Percentiles rank a stretch among this genome's conserved stretches.
Conservation (phyloP, 1,284 basidiomycete genomes). For the Thelephora terrestris region DNA sequence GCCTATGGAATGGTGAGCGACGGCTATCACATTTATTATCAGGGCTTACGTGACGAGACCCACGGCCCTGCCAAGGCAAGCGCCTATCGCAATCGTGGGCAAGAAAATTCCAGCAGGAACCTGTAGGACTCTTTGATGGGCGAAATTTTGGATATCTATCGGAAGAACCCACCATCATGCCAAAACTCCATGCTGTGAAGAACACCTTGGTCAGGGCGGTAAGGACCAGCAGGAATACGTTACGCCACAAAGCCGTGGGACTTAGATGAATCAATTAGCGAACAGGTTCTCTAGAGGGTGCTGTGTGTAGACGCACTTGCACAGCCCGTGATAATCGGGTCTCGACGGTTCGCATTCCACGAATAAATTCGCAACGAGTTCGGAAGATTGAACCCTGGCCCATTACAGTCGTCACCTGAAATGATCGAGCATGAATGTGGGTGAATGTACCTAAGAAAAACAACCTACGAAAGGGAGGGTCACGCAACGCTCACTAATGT, state of each 20-base stretch:
- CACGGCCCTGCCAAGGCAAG: constrained; percentile 57
- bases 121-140: constrained; percentile 22
- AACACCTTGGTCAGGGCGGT: constrained; percentile 52
- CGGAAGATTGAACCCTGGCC: constrained; percentile 54
- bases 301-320: constrained; percentile 44
- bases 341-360: constrained; percentile 59
- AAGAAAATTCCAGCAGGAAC: constrained; percentile 68
- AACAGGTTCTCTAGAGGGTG: background rate
- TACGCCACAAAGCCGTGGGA: constrained; percentile 52
- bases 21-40: background rate
- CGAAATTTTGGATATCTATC: too few species aligned
- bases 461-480: constrained; percentile 26
- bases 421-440: background rate
- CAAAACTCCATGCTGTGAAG: constrained; percentile 67
- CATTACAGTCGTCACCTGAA: constrained; percentile 17
- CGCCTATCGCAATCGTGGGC: constrained; percentile 64
- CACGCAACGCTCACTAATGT: background rate
- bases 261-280: constrained; percentile 24
- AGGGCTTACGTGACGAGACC: constrained; percentile 52
- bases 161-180: constrained; percentile 47
- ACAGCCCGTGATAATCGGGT: constrained; percentile 61
- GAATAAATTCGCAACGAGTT: constrained; percentile 63
- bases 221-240: constrained; percentile 52
- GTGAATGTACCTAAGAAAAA: constrained; percentile 36
- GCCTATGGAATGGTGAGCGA: constrained; percentile 27